Conservation (phyloP, 2,329 filamentous ascomycete species). For the Eurotiales sp. region DNA sequence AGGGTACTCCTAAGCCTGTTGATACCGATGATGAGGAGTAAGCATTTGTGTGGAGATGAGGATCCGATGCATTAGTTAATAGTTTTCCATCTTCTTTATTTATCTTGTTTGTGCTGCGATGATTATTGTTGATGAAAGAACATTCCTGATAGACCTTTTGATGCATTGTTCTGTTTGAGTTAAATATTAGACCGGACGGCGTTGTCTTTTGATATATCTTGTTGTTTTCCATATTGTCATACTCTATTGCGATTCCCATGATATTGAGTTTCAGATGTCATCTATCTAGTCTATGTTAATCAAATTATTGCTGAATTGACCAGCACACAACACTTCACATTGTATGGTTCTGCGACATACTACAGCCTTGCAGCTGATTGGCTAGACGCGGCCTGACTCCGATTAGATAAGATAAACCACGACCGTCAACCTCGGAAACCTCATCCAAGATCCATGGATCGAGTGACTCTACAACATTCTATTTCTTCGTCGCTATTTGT, state of each 20-base stretch:
- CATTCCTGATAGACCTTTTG: slow-evolving; percentile 7
- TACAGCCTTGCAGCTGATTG: too few species aligned
- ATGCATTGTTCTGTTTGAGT: slow-evolving; percentile 6
- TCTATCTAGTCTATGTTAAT: too few species aligned
- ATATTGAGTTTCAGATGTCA: too few species aligned
- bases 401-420: too few species aligned
- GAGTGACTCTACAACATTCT: too few species aligned
- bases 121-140: slow-evolving; percentile 6
- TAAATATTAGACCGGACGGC: slow-evolving; percentile 1
- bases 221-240: background rate
- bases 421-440: background rate
- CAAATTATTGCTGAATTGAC: too few species aligned
- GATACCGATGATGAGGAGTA: slow-evolving; percentile 72
- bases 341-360: too few species aligned
- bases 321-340: too few species aligned
- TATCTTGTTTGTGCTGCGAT: background rate
- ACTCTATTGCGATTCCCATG: background rate
- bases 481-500: too few species aligned
- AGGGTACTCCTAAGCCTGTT: slow-evolving; percentile 72
- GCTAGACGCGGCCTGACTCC: too few species aligned
- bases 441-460: too few species aligned
- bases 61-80: background rate
- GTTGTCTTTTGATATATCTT: slow-evolving; percentile 9
- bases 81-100: background rate
- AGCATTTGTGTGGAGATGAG: background rate